These are phyloP conservation scores for Hydnum rufescens DNA, from an alignment of 768 basidiomycete genomes.

Conservation along the genomic window DNA sequence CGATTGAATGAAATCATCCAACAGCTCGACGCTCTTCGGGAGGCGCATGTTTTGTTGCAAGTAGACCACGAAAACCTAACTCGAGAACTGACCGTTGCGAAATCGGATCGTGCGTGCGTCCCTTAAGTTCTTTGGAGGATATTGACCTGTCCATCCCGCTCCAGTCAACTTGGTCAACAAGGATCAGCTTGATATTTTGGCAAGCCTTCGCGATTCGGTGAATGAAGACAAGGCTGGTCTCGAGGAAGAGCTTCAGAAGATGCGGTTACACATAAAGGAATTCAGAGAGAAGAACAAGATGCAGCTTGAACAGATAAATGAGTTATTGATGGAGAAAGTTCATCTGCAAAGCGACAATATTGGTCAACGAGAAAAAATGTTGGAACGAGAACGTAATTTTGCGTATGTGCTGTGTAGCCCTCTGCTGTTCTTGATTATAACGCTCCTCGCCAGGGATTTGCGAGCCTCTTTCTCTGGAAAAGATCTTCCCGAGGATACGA, in stretches of 20 bases:
- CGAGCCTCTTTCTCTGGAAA: constrained; percentile 58
- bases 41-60: constrained; percentile 48
- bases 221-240: constrained; percentile 68
- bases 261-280: constrained; percentile 50
- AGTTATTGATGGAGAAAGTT: constrained; percentile 77
- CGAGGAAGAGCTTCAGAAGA: constrained; percentile 41
- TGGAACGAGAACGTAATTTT: constrained; percentile 71
- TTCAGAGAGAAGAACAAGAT: constrained; percentile 67
- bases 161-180: constrained; percentile 81
- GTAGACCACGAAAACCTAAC: constrained; percentile 40
- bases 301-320: constrained; percentile 79
- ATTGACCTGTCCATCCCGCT: not conserved
- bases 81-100: constrained; percentile 61
- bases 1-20: constrained; percentile 75
- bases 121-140: not conserved
- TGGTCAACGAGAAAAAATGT: constrained; percentile 65
- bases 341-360: constrained; percentile 81
- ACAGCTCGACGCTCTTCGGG: constrained; percentile 49
- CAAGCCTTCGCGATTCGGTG: constrained; percentile 68
- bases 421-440: not conserved
- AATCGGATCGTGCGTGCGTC: constrained; percentile 47
- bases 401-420: constrained; percentile 28
- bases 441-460: constrained; percentile 37
- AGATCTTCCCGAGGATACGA: constrained; percentile 67
- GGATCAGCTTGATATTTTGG: constrained; percentile 81